Evolutionary conservation across 441 rosid species (phyloP).

Genomic region (Gossypium lobatum): DNA sequence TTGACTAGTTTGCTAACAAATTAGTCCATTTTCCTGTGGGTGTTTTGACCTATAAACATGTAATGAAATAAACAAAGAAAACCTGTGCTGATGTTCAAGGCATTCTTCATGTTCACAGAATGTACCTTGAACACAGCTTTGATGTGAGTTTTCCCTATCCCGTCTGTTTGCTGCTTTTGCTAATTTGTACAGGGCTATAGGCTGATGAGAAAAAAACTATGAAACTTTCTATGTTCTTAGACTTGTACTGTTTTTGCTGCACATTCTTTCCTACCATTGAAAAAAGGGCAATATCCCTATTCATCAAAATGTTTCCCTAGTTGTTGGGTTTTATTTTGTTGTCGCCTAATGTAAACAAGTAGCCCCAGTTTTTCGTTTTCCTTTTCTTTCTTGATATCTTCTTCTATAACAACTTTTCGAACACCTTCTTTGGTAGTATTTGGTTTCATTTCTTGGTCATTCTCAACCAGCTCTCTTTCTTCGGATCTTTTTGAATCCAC

Average conservation of each 20-base stretch:
- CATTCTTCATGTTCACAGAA: not conserved
- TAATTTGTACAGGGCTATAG: not conserved
- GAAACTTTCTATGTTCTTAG: not conserved
- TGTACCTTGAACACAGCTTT: not conserved
- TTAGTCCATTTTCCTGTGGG: not conserved
- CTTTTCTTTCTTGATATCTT: conserved; percentile 13
- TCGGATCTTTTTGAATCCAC: conserved; percentile 1
- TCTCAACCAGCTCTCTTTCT: conserved; percentile 18
- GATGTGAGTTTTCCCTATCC: not conserved
- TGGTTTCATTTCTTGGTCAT: conserved; percentile 19
- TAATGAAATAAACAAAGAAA: not conserved
- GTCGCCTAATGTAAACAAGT: conserved; percentile 33
- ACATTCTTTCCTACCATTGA: not conserved
- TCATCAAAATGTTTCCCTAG: not conserved
- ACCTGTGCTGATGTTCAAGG: not conserved
- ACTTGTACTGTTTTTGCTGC: not conserved
- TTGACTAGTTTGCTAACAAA: not conserved
- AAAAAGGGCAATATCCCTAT: not conserved
- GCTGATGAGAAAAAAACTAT: not conserved
- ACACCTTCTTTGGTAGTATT: conserved; percentile 6
- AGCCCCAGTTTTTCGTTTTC: conserved; percentile 13
- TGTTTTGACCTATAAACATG: not conserved
- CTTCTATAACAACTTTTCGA: not conserved
- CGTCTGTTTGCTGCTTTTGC: not conserved
- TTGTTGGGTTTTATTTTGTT: conserved; percentile 3